Base-by-base conservation (phyloP, 1,139 yeast genomes). In the Yamadazyma pseudoaaseri region DNA sequence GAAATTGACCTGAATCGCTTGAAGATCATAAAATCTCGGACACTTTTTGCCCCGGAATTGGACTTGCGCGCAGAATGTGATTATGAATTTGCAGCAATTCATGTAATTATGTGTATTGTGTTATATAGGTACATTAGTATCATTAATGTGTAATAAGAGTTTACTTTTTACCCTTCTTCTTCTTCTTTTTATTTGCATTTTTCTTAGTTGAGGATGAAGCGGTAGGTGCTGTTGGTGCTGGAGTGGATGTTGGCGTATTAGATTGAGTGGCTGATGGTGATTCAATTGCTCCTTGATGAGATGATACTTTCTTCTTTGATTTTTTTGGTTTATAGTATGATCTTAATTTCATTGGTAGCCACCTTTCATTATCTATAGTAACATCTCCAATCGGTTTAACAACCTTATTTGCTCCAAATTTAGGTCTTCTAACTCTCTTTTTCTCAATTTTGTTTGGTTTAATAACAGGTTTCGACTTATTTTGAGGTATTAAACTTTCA, bases 321-420 rank as follows among this genome's bases (percentile, higher is more conserved):
- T 78, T 81, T 50, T 84, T 81, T 13, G 95, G 87, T 57, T 79
- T 86, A 63, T 85, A 89, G 47, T 81, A 79, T 5, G 89, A 76
- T 58, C 97, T 76, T 54, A 89, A 92, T 51, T 80, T 82, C 72
- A 85, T 53, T 20, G 97, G 95, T 35, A 89, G 62, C 97, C 97
- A 90, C 62, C 97, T 79, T 57, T 90, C 97, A 21, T 52, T 51
- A 42, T 70, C 75, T 33, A 68, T 49, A 12, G 35, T 45, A 22
- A 62, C 50, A 29, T 64, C 61, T 6, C 52, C 54, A 18, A 49
- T 56, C 5, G 65, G 60, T 38, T 61, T 59, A 29, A 63, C 28
- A 2, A 58, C 52, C 47, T 68, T 74, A 47, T 51, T 48, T 18
- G 63, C 43, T 26, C 73, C 65, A 42, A 70, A 69, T 40, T 56